Evolutionary conservation across 1,284 basidiomycete genomes (phyloP).

Genomic region (Cryptococcus sp.): DNA sequence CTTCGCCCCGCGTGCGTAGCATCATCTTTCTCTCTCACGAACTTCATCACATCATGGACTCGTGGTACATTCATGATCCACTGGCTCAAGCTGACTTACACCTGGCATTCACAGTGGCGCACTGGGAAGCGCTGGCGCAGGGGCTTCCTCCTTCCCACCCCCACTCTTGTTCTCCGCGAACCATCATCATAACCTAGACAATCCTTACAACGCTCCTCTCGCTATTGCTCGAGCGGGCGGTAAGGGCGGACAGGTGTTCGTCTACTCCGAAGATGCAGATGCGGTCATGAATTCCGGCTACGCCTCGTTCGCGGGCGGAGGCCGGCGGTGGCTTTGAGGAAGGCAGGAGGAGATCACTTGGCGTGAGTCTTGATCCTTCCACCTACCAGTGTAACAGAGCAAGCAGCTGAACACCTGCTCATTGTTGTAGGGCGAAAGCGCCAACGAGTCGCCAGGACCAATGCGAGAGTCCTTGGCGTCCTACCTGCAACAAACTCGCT

Average conservation of each 20-base stretch:
- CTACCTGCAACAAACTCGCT: slow-evolving; percentile 33
- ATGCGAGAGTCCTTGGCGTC: slow-evolving; percentile 49
- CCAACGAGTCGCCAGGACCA: slow-evolving; percentile 46
- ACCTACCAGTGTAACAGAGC: no score
- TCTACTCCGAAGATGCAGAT: slow-evolving; percentile 40
- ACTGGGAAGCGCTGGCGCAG: slow-evolving; percentile 36
- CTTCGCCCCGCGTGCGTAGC: slow-evolving; percentile 40
- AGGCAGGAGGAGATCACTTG: slow-evolving; percentile 53
- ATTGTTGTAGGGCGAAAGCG: slow-evolving; percentile 16
- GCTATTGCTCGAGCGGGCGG: slow-evolving; percentile 51
- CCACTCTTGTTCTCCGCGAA: slow-evolving; percentile 25
- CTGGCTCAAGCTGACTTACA: not conserved
- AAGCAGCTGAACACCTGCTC: not conserved
- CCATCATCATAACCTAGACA: slow-evolving; percentile 27
- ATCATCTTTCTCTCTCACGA: not conserved
- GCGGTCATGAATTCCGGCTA: slow-evolving; percentile 23
- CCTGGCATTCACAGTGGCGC: slow-evolving; percentile 25
- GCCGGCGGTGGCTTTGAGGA: slow-evolving; percentile 55
- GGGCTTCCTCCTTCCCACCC: slow-evolving; percentile 31
- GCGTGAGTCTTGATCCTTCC: slow-evolving; percentile 29
- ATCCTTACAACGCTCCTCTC: slow-evolving; percentile 30
- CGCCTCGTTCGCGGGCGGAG: slow-evolving; percentile 46
- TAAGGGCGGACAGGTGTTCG: slow-evolving; percentile 42
- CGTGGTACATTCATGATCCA: not conserved
- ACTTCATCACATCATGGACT: not conserved